phyloP scores from a whole-genome alignment of 148 eudicot genomes.

The Rhododendron kiyosumense region DNA sequence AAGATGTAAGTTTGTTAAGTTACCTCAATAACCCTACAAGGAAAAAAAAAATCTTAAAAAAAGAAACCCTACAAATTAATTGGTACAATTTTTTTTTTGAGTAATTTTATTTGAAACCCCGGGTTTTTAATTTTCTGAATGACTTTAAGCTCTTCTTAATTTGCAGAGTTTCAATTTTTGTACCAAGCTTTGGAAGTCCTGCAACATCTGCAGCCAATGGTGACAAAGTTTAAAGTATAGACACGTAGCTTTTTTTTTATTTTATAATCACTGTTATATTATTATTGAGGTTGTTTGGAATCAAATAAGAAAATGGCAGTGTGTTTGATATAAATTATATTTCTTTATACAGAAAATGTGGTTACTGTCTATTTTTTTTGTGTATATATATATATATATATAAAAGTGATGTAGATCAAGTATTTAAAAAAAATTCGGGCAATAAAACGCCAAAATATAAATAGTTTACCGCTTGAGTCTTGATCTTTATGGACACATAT shows the following conservation, averaged over 20 bases:
- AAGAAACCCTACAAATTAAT: background rate
- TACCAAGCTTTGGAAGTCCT: slow-evolving; percentile 1
- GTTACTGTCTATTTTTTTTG: background rate
- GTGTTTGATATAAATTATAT: background rate
- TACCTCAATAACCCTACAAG: background rate
- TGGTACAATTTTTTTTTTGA: background rate
- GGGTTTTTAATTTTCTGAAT: background rate
- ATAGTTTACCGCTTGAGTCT: too few relatives aligned
- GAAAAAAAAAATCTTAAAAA: too few relatives aligned
- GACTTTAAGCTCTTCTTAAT: background rate
- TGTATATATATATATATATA: too few relatives aligned
- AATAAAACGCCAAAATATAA: too few relatives aligned
- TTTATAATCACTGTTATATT: background rate
- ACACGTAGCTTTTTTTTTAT: background rate
- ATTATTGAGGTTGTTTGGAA: background rate
- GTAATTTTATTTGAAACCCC: background rate
- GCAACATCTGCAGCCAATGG: background rate
- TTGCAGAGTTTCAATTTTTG: slow-evolving; percentile 4
- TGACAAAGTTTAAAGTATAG: background rate
- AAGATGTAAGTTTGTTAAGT: background rate
- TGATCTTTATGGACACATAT: too few relatives aligned
- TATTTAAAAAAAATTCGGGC: too few relatives aligned
- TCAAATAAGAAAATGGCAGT: background rate
- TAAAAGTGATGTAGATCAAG: too few relatives aligned
- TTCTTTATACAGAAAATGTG: background rate